These are phyloP conservation scores for Puccinia sorghi DNA, from an alignment of 1,284 basidiomycete genomes.

Conservation along the genomic window DNA sequence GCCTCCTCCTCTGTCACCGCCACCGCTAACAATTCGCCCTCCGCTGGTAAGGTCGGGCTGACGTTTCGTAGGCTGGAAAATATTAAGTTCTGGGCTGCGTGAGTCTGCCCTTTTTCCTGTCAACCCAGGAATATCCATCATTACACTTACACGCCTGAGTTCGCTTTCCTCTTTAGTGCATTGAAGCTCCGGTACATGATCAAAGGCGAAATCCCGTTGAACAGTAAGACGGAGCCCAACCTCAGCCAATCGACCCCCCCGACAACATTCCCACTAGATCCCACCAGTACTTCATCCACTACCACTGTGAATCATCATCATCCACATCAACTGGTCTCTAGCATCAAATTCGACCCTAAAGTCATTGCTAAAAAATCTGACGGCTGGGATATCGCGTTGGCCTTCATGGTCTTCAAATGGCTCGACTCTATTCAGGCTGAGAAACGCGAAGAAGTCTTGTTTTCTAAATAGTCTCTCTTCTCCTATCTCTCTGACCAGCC, in stretches of 20 bases:
- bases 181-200: constrained; percentile 76
- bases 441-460: constrained; percentile 61
- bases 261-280: neutral
- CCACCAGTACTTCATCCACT: neutral
- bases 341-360: constrained; percentile 68
- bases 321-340: neutral
- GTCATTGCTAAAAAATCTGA: constrained; percentile 70
- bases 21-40: neutral
- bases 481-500: neutral
- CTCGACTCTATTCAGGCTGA: constrained; percentile 70
- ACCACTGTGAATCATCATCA: neutral
- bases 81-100: constrained; percentile 75
- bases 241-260: neutral
- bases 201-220: constrained; percentile 7
- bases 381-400: constrained; percentile 79
- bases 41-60: constrained; percentile 61
- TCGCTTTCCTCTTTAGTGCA: constrained; percentile 64
- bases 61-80: constrained; percentile 81
- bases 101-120: neutral
- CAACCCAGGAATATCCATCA: neutral
- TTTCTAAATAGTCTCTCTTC: neutral
- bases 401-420: constrained; percentile 68
- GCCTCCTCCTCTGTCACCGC: neutral
- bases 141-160: neutral
- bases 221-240: too few relatives aligned